Evolutionary conservation across 2,329 filamentous ascomycete genomes (phyloP), one percentile per base, ranked within the genome.

Genomic region (Hyphodiscus sp.): DNA sequence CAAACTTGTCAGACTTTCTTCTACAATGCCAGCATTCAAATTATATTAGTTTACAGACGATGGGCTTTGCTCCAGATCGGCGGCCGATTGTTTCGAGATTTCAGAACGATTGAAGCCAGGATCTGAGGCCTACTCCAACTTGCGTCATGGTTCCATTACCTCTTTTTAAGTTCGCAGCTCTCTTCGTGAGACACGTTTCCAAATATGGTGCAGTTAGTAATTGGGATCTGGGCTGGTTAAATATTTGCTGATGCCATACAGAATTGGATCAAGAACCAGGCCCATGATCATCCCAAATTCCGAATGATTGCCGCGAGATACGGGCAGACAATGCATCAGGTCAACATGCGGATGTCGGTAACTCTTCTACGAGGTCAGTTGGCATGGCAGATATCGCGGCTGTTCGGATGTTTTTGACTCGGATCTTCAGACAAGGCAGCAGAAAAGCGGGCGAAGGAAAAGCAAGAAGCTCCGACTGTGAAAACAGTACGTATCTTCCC

Each of bases 201-300:
- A 86, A 86, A 70, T 86, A 86, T 74, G 82, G 82, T 65, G 82
- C 83, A 52, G 82, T 86, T 78, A 61, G 81, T 71, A 20, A 50
- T 18, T 29, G 18, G 13, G 15, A 18, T 47, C 20, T 20, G 20
- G 20, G 13, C 20, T 18, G 33, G 16, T 11, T 46, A 33, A 26
- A 54, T 23, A 16, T 16, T 42, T 9, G 44, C 60, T 63, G 51
- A 65, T 26, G 9, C 33, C 2, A 9, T 42, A 2, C 57, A 86
- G 82, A 86, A 85, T 66, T 81, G 73, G 59, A 86, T 86, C 64
- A 86, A 86, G 66, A 70, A 73, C 30, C 82, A 83, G 68, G 83
- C 82, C 47, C 82, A 86, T 63, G 82, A 85, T 44, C 82, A 86
- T 61, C 75, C 77, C 1, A 71, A 75, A 45, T 85, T 86, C 66